phyloP scores from a whole-genome alignment of 78 protist genomes.

The Dictyostelium purpureum region DNA sequence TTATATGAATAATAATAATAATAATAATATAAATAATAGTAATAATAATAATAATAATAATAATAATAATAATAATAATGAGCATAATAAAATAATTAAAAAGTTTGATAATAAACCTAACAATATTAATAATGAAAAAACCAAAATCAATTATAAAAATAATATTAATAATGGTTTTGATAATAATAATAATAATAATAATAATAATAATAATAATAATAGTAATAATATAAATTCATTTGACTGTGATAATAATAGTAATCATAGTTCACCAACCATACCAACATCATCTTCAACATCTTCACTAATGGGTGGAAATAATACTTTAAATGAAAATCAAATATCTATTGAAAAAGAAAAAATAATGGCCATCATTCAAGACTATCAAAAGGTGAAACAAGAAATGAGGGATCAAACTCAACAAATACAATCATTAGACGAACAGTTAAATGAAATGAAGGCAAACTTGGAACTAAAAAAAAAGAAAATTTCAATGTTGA shows the following conservation, averaged over 20 bases:
- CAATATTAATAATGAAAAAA: not conserved
- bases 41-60: no score
- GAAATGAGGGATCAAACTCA: constrained; percentile 25
- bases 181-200: not conserved
- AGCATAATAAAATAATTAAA: not conserved
- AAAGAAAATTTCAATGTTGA: constrained; percentile 52
- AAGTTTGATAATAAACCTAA: not conserved
- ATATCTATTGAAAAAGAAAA: constrained; percentile 51
- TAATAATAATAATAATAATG: not conserved
- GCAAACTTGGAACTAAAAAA: constrained; percentile 51
- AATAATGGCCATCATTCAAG: constrained; percentile 17
- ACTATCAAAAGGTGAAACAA: constrained; percentile 34
- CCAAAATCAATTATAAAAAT: not conserved
- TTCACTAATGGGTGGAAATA: no score
- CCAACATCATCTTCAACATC: not conserved
- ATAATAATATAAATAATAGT: not conserved
- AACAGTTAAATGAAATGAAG: constrained; percentile 35
- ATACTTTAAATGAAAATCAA: not conserved
- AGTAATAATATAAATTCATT: not conserved
- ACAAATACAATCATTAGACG: constrained; percentile 26
- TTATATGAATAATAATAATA: not conserved
- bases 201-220: not conserved
- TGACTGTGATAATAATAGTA: not conserved
- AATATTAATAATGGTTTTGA: not conserved
- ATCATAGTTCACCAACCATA: not conserved